A percentile compares a stretch with the other conserved stretches of the same genome.
These are phyloP conservation scores for Sphaerostilbella broomeana DNA, from an alignment of 2,329 filamentous ascomycete genomes.

Conservation along the genomic window DNA sequence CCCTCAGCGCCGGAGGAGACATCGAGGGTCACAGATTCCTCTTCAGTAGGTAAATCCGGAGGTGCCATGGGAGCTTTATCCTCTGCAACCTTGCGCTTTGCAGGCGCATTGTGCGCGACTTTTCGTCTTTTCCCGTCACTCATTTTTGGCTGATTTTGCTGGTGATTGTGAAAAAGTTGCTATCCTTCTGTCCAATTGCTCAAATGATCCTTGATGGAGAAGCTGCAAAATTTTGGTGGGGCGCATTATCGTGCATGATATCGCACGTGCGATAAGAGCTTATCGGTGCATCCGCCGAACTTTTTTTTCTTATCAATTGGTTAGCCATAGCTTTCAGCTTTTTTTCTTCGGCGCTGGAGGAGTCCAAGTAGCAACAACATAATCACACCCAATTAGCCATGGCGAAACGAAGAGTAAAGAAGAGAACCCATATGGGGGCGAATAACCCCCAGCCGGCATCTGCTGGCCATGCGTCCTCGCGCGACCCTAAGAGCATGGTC, in stretches of 20 bases:
- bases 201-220: background rate
- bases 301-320: conserved; percentile 22
- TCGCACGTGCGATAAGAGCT: conserved; percentile 26
- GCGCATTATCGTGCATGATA: conserved; percentile 16
- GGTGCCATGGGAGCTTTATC: conserved; percentile 12
- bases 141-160: conserved; percentile 24
- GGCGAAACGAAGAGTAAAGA: conserved; percentile 78
- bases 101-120: conserved; percentile 25
- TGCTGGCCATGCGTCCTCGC: conserved; percentile 55
- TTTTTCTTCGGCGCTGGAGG: conserved; percentile 3
- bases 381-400: conserved; percentile 41
- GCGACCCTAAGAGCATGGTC: conserved; percentile 92
- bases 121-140: conserved; percentile 37
- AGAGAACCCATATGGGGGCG: conserved; percentile 74
- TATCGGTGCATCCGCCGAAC: conserved; percentile 29
- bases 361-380: too few species aligned
- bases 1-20: conserved; percentile 26
- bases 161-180: conserved; percentile 4
- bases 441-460: conserved; percentile 51
- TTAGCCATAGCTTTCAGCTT: conserved; percentile 1
- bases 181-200: background rate
- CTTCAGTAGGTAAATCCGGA: conserved; percentile 22
- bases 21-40: conserved; percentile 31
- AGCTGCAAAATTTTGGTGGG: conserved; percentile 29
- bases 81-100: conserved; percentile 9